Conservation (phyloP, 306 rosid genomes). For the Casuarina glauca region DNA sequence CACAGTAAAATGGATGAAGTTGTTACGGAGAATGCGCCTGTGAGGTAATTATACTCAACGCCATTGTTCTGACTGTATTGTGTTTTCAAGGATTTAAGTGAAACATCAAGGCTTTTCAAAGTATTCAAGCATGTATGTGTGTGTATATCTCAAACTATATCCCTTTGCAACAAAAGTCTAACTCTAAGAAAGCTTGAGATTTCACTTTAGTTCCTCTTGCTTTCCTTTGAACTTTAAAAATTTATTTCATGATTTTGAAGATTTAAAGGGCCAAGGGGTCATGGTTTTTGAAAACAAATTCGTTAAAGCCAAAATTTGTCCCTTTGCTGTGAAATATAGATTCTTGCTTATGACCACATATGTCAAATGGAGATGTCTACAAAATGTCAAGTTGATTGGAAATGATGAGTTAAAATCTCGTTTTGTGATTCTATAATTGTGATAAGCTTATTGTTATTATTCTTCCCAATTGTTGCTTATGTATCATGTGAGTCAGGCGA, state of each 20-base stretch:
- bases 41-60: constrained; percentile 53
- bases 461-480: neutral
- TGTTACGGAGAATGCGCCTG: constrained; percentile 51
- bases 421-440: neutral
- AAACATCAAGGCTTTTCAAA: neutral
- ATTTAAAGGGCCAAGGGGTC: neutral
- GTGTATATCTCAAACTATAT: too few species aligned
- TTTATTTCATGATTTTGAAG: neutral
- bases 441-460: neutral
- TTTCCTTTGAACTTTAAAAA: neutral
- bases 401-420: neutral
- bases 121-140: neutral
- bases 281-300: neutral
- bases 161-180: too few species aligned
- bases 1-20: constrained; percentile 83
- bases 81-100: neutral
- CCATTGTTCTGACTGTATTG: neutral
- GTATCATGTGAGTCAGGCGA: neutral
- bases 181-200: neutral
- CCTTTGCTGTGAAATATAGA: neutral
- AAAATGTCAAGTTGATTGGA: too few species aligned
- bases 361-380: too few species aligned
- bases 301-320: neutral
- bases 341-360: neutral
- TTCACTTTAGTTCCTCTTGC: neutral